phyloP scores from a whole-genome alignment of 768 basidiomycete species.

The Leccinum subtestaceum region DNA sequence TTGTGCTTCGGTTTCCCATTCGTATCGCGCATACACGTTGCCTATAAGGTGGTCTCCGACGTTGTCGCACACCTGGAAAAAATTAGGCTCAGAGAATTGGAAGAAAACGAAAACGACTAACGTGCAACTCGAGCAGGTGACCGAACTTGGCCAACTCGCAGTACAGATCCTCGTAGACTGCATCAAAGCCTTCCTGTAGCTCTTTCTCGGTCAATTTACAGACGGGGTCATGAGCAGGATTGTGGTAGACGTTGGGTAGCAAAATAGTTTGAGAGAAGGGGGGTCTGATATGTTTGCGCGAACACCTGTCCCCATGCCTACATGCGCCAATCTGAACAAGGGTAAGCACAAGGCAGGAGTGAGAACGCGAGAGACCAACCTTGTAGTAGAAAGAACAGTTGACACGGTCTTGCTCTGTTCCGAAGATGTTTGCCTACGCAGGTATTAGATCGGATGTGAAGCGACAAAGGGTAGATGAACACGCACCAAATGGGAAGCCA shows the following conservation, averaged over 20 bases:
- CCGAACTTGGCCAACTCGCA: slow-evolving; percentile 95
- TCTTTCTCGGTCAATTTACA: slow-evolving; percentile 87
- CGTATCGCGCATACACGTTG: slow-evolving; percentile 96
- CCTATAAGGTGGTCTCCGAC: slow-evolving; percentile 99
- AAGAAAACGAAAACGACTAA: slow-evolving; percentile 35
- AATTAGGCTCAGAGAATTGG: neutral
- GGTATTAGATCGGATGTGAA: slow-evolving; percentile 1
- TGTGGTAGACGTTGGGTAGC: slow-evolving; percentile 96
- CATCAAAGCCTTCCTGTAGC: slow-evolving; percentile 87
- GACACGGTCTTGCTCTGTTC: slow-evolving; percentile 91
- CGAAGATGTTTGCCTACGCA: slow-evolving; percentile 87
- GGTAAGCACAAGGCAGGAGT: slow-evolving; percentile 2
- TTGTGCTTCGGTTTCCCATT: slow-evolving; percentile 98
- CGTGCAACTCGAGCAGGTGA: slow-evolving; percentile 92
- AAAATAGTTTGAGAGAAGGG: slow-evolving; percentile 97
- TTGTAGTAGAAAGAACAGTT: slow-evolving; percentile 99
- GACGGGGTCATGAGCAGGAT: slow-evolving; percentile 90
- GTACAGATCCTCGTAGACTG: slow-evolving; percentile 93
- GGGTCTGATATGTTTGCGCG: slow-evolving; percentile 96
- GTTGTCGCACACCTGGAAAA: slow-evolving; percentile 85
- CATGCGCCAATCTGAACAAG: slow-evolving; percentile 87
- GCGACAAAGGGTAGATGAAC: neutral
- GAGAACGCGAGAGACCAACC: slow-evolving; percentile 39
- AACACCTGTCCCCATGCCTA: slow-evolving; percentile 96
- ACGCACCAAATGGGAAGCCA: slow-evolving; percentile 77